Evolutionary conservation across 2,329 filamentous ascomycete species (phyloP), one percentile per base, ranked within the genome.

Genomic region (Trichoderma lentiforme): DNA sequence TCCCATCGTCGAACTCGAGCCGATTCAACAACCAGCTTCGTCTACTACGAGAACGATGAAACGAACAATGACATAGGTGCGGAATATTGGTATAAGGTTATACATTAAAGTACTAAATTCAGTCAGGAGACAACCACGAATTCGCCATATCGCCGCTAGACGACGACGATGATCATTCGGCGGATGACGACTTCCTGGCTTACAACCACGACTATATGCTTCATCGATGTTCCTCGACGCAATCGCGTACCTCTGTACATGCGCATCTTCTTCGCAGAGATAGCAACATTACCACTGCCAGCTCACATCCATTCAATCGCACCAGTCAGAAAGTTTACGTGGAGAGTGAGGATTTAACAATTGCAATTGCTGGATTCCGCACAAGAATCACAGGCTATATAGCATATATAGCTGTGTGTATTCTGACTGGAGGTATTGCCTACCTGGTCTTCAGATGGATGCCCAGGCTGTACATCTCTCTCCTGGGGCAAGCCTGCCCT

Each of bases 271-370:
- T 94, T 64, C 88, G 92, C 74, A 89, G 89, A 73, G 89, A 91
- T 73, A 97, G 93, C 75, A 86, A 85, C 32, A 88, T 87, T 67
- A 96, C 93, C 14, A 87, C 90, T 74, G 86, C 85, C 34, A 93
- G 92, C 77, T 86, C 86, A 74, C 88, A 87, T 64, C 84, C 84
- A 53, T 88, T 87, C 12, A 89, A 89, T 56, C 89, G 93, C 71
- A 85, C 88, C 32, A 97, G 88, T 77, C 96, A 99, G 81, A 98
- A 98, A 83, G 88, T 98, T 28, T 96, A 98, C 81, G 94, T 99
- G 82, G 86, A 90, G 72, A 97, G 93, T 56, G 96, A 99, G 81
- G 96, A 99, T 80, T 85, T 99, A 74, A 98, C 94, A 1, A 94
- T 98, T 76, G 95, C 95, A 32, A 90, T 98, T 78, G 94, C 95